Conservation (phyloP, 306 rosid species). For the Prosopis cineraria region DNA sequence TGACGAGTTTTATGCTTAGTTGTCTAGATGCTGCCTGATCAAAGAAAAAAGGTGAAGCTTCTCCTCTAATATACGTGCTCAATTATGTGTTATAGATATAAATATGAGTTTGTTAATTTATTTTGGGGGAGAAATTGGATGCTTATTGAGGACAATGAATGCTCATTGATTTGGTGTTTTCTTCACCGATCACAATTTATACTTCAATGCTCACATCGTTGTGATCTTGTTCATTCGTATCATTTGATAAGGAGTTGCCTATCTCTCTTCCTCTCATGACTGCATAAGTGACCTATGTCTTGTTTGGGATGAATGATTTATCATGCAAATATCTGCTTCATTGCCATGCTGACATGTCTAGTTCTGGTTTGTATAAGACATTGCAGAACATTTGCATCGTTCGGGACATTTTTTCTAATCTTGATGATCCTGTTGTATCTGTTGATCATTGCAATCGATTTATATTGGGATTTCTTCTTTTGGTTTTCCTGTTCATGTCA, state of each 20-base stretch:
- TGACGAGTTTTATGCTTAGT: conserved; percentile 47
- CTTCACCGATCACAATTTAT: background rate
- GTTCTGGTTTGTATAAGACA: conserved; percentile 2
- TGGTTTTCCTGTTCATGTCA: background rate
- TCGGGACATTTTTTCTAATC: background rate
- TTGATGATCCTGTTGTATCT: background rate
- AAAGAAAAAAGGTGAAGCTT: conserved; percentile 70
- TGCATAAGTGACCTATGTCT: background rate
- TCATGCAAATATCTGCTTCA: conserved; percentile 29
- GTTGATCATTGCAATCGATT: background rate
- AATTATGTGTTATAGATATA: background rate
- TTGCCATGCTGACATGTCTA: background rate
- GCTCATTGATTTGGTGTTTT: conserved; percentile 2
- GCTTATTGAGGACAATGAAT: background rate
- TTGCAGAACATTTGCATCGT: background rate
- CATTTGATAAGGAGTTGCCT: background rate
- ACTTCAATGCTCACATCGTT: background rate
- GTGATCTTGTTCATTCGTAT: background rate
- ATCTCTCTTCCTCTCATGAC: conserved; percentile 1
- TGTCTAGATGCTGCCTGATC: conserved; percentile 75
- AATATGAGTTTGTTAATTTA: background rate
- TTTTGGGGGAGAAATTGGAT: background rate
- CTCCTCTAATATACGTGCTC: conserved; percentile 4
- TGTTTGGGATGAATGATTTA: background rate
- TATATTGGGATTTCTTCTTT: background rate